Evolutionary conservation across 176 grass and related monocot species (phyloP).

Genomic region (Bothriochloa decipiens): DNA sequence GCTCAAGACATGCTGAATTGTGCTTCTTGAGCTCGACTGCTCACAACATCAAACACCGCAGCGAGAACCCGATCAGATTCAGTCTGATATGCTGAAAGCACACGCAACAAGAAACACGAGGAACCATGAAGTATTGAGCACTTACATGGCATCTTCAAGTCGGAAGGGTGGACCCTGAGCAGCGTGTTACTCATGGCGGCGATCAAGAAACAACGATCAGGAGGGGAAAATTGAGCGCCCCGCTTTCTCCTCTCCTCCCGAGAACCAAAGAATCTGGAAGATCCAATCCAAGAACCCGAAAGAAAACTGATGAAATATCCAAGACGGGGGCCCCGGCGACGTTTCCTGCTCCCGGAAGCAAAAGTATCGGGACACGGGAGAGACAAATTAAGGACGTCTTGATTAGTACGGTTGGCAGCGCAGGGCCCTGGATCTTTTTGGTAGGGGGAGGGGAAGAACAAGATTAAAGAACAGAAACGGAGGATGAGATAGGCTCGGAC

Average conservation of each 20-base stretch:
- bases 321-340: neutral
- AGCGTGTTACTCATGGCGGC: slow-evolving; percentile 73
- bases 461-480: neutral
- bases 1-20: slow-evolving; percentile 70
- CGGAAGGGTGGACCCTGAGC: slow-evolving; percentile 84
- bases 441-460: neutral
- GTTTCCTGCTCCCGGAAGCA: slow-evolving; percentile 44
- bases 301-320: slow-evolving; percentile 33
- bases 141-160: slow-evolving; percentile 91
- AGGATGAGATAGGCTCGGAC: neutral
- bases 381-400: neutral
- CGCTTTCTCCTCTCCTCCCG: slow-evolving; percentile 1
- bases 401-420: neutral
- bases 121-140: neutral
- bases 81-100: slow-evolving; percentile 1
- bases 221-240: neutral
- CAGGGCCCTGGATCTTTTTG: neutral
- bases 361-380: slow-evolving; percentile 32
- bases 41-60: slow-evolving; percentile 2
- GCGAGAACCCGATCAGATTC: slow-evolving; percentile 44
- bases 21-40: slow-evolving; percentile 79
- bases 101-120: slow-evolving; percentile 36
- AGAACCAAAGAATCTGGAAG: neutral
- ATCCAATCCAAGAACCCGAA: slow-evolving; percentile 21
- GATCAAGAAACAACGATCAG: neutral